Base-by-base conservation (phyloP, 1,284 basidiomycete species). In the Coniophora puteana region DNA sequence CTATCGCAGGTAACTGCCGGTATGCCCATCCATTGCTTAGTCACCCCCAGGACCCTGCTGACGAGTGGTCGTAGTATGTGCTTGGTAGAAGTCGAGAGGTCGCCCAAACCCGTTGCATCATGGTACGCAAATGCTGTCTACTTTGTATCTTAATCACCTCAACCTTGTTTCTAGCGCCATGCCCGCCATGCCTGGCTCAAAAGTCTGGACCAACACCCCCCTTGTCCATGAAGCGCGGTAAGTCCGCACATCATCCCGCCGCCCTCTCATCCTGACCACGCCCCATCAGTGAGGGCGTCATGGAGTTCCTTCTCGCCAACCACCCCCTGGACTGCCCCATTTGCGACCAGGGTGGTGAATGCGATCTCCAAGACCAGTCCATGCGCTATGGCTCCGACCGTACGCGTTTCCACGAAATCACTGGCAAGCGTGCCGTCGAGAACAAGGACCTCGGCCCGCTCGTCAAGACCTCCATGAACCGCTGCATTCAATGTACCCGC, bases 361-460 rank as follows among this genome's bases (percentile, higher is more conserved):
- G 96, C 64, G 96, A 99, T 64, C 77, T 99, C 17, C 95, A 99
- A 74, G 95, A 99, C 69, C 96, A 99, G 69, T 95, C 94, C 20
- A 98, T 99, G 94, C 89, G 95, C 43, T 99, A 99, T 62, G 95
- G 95, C 35, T 89, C 93, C 10, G 95, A 99, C 71, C 88, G 96
- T 48, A 87, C 91, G 5, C 85, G 96, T 36, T 98, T 97, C 81
- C 94, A 98, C 71, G 95, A 99, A 72, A 91, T 96, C 47, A 83
- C 89, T 3, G 96, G 95, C 54, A 99, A 99, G 71, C 91, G 95
- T 47, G 95, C 96, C 1, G 90, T 96, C 14, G 95, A 98, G 69
- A 90, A 99, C 78, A 99, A 99, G 75, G 88, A 99, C 61, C 78
- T 99, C 24, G 96, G 96, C 5, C 96, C 96, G 10, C 79, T 99